Conservation (phyloP, 1,284 basidiomycete species). For the Cutaneotrichosporon curvatum region DNA sequence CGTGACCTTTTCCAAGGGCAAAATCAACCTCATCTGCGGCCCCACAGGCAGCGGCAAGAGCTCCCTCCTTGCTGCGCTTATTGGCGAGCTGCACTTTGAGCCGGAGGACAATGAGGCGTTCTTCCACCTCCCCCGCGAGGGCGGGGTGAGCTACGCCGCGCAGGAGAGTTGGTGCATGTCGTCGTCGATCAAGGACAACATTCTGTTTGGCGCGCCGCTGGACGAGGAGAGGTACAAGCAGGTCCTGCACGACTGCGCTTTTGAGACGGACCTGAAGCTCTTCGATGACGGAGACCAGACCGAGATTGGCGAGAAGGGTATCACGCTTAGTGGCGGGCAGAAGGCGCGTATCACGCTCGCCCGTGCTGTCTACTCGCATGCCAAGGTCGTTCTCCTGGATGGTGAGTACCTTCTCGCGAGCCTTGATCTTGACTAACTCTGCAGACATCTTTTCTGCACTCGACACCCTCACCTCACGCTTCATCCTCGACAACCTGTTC, state of each 20-base stretch:
- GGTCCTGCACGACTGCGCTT: slow-evolving; percentile 58
- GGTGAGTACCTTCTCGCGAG: slow-evolving; percentile 22
- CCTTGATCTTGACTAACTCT: slow-evolving; percentile 1
- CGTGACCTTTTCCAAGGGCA: slow-evolving; percentile 53
- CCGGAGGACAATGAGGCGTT: slow-evolving; percentile 54
- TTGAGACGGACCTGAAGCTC: slow-evolving; percentile 58
- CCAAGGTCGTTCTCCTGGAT: slow-evolving; percentile 56
- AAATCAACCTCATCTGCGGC: slow-evolving; percentile 59
- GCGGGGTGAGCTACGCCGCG: slow-evolving; percentile 64
- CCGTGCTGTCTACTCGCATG: slow-evolving; percentile 60
- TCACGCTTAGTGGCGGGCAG: slow-evolving; percentile 57
- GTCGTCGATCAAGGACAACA: slow-evolving; percentile 53
- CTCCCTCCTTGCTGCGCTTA: slow-evolving; percentile 48
- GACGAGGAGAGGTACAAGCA: slow-evolving; percentile 52
- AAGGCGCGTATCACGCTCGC: slow-evolving; percentile 65
- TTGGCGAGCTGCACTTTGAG: slow-evolving; percentile 49
- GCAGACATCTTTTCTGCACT: slow-evolving; percentile 52
- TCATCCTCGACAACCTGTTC: slow-evolving; percentile 69
- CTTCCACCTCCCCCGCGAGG: slow-evolving; percentile 59
- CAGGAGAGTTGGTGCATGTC: slow-evolving; percentile 63
- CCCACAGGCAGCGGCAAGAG: slow-evolving; percentile 50
- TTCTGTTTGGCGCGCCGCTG: slow-evolving; percentile 52
- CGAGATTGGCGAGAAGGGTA: slow-evolving; percentile 51
- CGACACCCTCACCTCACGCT: slow-evolving; percentile 61
- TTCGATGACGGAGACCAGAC: slow-evolving; percentile 68